These are phyloP conservation scores for Fonsecaea nubica DNA, from an alignment of 2,329 filamentous ascomycete species.

Conservation along the genomic window DNA sequence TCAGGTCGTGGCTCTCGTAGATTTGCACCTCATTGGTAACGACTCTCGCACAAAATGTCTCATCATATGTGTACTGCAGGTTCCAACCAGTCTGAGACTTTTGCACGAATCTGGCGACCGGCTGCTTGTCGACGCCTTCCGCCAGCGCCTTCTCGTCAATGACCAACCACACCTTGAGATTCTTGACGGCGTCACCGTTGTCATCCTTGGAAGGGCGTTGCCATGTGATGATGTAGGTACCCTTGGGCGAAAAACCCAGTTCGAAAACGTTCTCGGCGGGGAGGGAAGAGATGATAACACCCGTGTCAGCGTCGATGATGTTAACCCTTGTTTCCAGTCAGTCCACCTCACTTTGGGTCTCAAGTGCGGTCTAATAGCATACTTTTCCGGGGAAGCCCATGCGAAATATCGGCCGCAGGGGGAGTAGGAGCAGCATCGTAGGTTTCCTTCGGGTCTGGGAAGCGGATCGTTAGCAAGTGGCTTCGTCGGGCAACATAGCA, in stretches of 20 bases:
- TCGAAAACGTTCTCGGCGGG: conserved; percentile 87
- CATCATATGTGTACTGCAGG: conserved; percentile 92
- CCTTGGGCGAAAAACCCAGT: conserved; percentile 88
- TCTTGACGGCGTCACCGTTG: conserved; percentile 90
- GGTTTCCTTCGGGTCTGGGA: conserved; percentile 83
- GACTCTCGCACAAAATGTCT: conserved; percentile 87
- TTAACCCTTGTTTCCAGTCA: conserved; percentile 64
- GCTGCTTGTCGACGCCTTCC: conserved; percentile 67
- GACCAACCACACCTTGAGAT: conserved; percentile 94
- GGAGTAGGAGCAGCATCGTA: conserved; percentile 94
- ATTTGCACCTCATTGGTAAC: conserved; percentile 99
- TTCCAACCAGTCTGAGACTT: conserved; percentile 97
- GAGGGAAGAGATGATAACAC: conserved; percentile 75
- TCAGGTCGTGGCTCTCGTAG: conserved; percentile 85
- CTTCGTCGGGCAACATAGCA: conserved; percentile 9
- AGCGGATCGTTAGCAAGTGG: conserved; percentile 19
- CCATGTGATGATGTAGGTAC: conserved; percentile 95
- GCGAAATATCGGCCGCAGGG: conserved; percentile 95
- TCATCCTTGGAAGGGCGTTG: conserved; percentile 93
- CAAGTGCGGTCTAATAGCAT: conserved; percentile 34
- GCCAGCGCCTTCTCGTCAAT: conserved; percentile 69
- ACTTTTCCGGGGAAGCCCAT: conserved; percentile 84
- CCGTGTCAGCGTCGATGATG: conserved; percentile 80
- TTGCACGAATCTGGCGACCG: conserved; percentile 90
- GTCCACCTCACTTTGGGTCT: background rate